Base-by-base conservation (phyloP, 192 early-diverging fungal species). In the Coemansia sp. region DNA sequence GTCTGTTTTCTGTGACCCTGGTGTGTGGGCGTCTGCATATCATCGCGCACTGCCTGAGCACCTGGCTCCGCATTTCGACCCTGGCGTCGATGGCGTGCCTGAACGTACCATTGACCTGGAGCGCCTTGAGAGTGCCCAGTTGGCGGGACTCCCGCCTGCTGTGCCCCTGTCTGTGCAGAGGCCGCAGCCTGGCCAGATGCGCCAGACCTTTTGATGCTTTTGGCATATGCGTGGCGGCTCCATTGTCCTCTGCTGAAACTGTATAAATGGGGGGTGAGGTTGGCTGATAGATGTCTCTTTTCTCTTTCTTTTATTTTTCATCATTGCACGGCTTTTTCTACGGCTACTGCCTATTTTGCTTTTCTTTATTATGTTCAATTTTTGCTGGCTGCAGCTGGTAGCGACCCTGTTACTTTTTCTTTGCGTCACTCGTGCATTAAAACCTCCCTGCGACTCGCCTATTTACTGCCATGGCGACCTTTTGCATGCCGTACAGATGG, bases 391-490 rank as follows among this genome's bases (percentile, higher is more conserved):
- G 29, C 32, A 15, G 15, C 21, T 48, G 44, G 19, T 19, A 48
- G 17, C 19, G 11, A 48, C 2, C 44, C 19, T 19, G 10, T 42
- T 42, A 42, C 40, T 18, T 15, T 12, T 8, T 8, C 40, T 42
- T 43, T 15, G 38, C 26, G 12, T n/a, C 63, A 7, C 29, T 22
- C 15, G 17, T 32, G 50, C 9, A 18, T 7, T 18, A 5, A 27
- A 24, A 14, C 29, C 29, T 19, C n/a, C 52, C 8, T 90, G 88
- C 67, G 67, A 87, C 52, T 85, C 85, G 26, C 84, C 74, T 1
- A 87, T 91, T 41, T 91, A 89, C 72, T 91, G 89, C 69, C 63
- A 80, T 11, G 87, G 89, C 24, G 76, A 83, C 21, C 42, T 89
- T 8, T 63, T 91, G 19, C 72, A 86, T 11, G 63, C 82, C 0